phyloP scores from a whole-genome alignment of 2,329 filamentous ascomycete genomes.

The Aureobasidium vineae region DNA sequence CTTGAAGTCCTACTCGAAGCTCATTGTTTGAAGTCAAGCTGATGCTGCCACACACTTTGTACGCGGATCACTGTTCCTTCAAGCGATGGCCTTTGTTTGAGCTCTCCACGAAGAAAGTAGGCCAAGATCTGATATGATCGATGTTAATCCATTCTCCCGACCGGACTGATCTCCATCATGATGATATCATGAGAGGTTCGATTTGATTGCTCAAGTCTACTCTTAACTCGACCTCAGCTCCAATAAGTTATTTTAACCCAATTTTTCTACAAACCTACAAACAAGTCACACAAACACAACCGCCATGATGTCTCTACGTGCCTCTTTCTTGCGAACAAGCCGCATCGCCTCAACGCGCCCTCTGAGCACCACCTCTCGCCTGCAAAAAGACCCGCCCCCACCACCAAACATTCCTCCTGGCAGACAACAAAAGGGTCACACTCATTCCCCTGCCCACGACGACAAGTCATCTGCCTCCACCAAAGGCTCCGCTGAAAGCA shows the following conservation, averaged over 20 bases:
- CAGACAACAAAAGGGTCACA: not conserved
- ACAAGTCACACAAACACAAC: not conserved
- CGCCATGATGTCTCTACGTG: conserved; percentile 9
- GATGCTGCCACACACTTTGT: not conserved
- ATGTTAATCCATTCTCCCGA: conserved; percentile 1
- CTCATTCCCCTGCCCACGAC: not conserved
- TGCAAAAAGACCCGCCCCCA: conserved; percentile 2
- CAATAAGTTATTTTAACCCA: not conserved
- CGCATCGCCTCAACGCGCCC: not conserved
- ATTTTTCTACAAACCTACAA: not conserved
- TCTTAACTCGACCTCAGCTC: not conserved
- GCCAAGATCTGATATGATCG: not conserved
- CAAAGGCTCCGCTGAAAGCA: conserved; percentile 33
- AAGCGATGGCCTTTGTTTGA: not conserved
- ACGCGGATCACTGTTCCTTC: not conserved
- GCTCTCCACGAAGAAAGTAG: not conserved
- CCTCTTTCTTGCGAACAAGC: not conserved
- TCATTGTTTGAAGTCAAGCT: not conserved
- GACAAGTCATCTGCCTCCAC: conserved; percentile 37
- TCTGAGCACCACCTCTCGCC: conserved; percentile 8
- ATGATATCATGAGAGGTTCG: conserved; percentile 15
- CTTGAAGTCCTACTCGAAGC: not conserved
- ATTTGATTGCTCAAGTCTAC: not conserved
- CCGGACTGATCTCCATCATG: conserved; percentile 15
- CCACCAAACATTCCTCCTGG: conserved; percentile 17